Evolutionary conservation across 176 grass and related monocot species (phyloP).

Genomic region (Paspalum notatum): DNA sequence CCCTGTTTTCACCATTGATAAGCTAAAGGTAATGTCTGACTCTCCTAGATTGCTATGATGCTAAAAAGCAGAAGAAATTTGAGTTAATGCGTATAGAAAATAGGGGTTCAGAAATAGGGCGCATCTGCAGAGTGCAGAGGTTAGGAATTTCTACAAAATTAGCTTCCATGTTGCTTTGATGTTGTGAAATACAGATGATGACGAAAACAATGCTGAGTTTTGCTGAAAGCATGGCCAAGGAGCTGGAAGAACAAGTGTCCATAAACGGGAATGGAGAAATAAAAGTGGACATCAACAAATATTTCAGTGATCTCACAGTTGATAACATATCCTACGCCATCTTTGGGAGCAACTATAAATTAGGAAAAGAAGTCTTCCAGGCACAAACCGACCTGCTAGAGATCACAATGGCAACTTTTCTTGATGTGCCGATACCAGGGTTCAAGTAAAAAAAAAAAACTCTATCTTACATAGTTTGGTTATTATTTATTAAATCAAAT

Average conservation of each 20-base stretch:
- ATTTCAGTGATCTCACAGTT: constrained; percentile 43
- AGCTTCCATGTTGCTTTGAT: no score
- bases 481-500: not conserved
- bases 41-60: no score
- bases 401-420: constrained; percentile 27
- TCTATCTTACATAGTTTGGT: no score
- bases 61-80: no score
- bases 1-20: constrained; percentile 62
- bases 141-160: no score
- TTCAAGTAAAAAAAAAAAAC: constrained; percentile 25
- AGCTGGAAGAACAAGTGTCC: constrained; percentile 26
- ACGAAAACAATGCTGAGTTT: constrained; percentile 47
- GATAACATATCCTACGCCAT: constrained; percentile 54
- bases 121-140: no score
- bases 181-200: constrained; percentile 34
- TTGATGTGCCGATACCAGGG: constrained; percentile 45
- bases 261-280: not conserved
- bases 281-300: constrained; percentile 37
- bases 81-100: no score
- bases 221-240: constrained; percentile 35
- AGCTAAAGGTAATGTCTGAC: constrained; percentile 43
- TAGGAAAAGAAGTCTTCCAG: constrained; percentile 57
- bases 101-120: no score
- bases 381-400: constrained; percentile 40
- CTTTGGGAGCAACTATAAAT: constrained; percentile 43